Evolutionary conservation across 805 yeast genomes (phyloP).

Genomic region (Wickerhamiella brachini): DNA sequence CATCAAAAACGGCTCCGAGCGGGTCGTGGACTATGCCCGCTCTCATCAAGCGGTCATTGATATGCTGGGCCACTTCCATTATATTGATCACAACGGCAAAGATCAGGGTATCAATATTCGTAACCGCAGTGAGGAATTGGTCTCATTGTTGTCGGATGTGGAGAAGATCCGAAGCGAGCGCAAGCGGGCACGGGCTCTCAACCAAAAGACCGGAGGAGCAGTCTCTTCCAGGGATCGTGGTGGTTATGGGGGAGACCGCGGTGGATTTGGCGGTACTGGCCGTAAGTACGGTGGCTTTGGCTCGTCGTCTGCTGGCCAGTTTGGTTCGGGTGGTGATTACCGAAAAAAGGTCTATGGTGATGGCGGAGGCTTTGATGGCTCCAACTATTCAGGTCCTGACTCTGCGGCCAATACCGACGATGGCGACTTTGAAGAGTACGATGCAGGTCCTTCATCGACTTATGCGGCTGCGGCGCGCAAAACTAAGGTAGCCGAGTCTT

Average conservation of each 20-base stretch:
- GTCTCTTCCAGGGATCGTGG: conserved; percentile 29
- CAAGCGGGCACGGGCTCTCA: conserved; percentile 76
- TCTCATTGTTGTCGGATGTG: conserved; percentile 63
- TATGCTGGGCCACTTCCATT: conserved; percentile 87
- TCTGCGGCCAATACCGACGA: conserved; percentile 17
- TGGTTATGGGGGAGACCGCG: conserved; percentile 2
- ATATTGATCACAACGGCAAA: conserved; percentile 81
- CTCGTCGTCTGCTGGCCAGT: conserved; percentile 11
- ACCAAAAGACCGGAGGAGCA: conserved; percentile 44
- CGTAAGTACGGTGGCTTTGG: conserved; percentile 26
- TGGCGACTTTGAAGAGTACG: conserved; percentile 29
- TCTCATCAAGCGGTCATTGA: conserved; percentile 66
- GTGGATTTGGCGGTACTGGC: conserved; percentile 22
- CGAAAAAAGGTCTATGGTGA: conserved; percentile 29
- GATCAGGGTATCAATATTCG: conserved; percentile 95
- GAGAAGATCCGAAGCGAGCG: conserved; percentile 65
- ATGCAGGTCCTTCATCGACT: conserved; percentile 12
- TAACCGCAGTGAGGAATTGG: conserved; percentile 70
- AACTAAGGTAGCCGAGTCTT: not conserved
- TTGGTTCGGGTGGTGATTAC: conserved; percentile 23
- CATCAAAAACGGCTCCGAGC: conserved; percentile 82
- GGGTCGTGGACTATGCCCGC: conserved; percentile 90
- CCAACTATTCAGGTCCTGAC: conserved; percentile 23
- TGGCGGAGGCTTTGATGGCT: conserved; percentile 28
- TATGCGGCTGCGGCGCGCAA: not conserved